Conservation (phyloP, 1,284 basidiomycete species). For the Chondrostereum purpureum region DNA sequence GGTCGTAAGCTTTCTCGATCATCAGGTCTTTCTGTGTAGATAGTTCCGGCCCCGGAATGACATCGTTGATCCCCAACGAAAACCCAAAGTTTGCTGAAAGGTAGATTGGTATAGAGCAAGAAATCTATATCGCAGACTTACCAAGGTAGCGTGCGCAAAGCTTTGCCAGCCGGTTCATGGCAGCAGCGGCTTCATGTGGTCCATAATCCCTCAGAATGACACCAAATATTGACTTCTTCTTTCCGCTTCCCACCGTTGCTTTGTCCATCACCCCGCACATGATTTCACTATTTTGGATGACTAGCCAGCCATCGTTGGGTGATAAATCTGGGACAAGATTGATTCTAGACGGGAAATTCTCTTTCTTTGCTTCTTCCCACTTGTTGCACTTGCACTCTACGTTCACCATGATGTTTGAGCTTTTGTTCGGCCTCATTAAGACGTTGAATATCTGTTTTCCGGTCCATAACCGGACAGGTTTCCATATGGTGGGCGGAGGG, state of each 20-base stretch:
- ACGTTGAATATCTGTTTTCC: slow-evolving; percentile 98
- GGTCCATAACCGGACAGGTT: slow-evolving; percentile 92
- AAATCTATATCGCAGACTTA: no score
- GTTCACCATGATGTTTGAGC: slow-evolving; percentile 84
- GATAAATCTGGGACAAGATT: slow-evolving; percentile 77
- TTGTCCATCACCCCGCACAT: slow-evolving; percentile 99
- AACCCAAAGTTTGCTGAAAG: slow-evolving; percentile 89
- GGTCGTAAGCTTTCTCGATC: slow-evolving; percentile 85
- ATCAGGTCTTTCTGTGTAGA: slow-evolving; percentile 79
- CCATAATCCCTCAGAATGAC: slow-evolving; percentile 98
- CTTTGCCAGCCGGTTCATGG: slow-evolving; percentile 97
- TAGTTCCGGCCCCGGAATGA: slow-evolving; percentile 88
- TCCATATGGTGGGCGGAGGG: slow-evolving; percentile 92
- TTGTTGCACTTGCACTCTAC: slow-evolving; percentile 97
- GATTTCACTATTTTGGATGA: slow-evolving; percentile 96
- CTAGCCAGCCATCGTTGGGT: slow-evolving; percentile 97
- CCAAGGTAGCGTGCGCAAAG: slow-evolving; percentile 92
- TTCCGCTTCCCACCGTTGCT: slow-evolving; percentile 95
- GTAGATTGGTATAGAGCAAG: slow-evolving; percentile 4
- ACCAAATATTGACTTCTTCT: slow-evolving; percentile 99
- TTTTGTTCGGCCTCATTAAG: slow-evolving; percentile 91
- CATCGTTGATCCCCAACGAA: slow-evolving; percentile 97
- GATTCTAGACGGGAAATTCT: slow-evolving; percentile 53
- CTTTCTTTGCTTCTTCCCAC: slow-evolving; percentile 73
- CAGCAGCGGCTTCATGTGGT: slow-evolving; percentile 86